These are phyloP conservation scores for Spergularia bocconei DNA, from an alignment of 148 eudicot species.

Conservation along the genomic window DNA sequence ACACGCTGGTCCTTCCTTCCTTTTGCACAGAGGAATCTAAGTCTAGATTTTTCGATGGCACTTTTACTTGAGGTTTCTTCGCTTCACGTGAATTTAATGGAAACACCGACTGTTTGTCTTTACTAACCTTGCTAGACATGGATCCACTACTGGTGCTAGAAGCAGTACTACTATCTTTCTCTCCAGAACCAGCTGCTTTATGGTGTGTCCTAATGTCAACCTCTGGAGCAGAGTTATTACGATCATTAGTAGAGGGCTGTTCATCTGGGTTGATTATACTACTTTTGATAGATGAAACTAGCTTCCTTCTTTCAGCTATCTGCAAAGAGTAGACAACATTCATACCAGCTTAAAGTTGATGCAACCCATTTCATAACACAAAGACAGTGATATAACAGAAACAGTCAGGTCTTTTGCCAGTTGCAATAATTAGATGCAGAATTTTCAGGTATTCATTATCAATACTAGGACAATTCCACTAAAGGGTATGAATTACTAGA, in stretches of 20 bases:
- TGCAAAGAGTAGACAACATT: conserved; percentile 26
- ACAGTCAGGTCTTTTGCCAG: neutral
- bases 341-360: neutral
- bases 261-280: conserved; percentile 40
- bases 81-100: conserved; percentile 27
- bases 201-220: conserved; percentile 22
- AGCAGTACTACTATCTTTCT: conserved; percentile 18
- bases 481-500: neutral
- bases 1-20: conserved; percentile 18
- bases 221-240: conserved; percentile 18
- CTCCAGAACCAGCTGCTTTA: conserved; percentile 19
- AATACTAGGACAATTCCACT: neutral
- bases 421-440: neutral
- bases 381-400: neutral
- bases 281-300: conserved; percentile 65
- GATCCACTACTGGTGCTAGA: conserved; percentile 27
- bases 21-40: conserved; percentile 26
- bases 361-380: neutral
- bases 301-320: conserved; percentile 81
- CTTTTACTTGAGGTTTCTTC: conserved; percentile 30
- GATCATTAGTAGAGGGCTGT: conserved; percentile 24
- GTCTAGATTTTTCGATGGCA: conserved; percentile 13
- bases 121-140: conserved; percentile 25
- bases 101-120: conserved; percentile 21
- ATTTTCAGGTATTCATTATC: neutral